phyloP scores from a whole-genome alignment of 2,329 filamentous ascomycete genomes.

The Pseudogymnoascus sp. region DNA sequence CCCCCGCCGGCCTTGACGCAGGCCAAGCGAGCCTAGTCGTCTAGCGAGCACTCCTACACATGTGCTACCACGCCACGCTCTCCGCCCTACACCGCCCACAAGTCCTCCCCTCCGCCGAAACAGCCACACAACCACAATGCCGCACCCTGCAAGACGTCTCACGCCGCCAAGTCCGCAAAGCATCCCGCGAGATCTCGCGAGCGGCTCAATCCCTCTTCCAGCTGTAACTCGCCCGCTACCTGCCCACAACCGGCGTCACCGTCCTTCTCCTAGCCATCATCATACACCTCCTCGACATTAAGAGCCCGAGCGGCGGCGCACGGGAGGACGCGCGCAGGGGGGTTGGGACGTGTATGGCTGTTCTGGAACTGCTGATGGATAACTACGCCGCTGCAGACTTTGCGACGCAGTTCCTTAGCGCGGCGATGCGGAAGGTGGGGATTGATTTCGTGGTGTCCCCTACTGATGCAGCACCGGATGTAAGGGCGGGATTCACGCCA shows the following conservation, averaged over 20 bases:
- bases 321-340: slow-evolving; percentile 69
- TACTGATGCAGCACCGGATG: too few relatives aligned
- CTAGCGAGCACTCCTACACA: slow-evolving; percentile 81
- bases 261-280: slow-evolving; percentile 89
- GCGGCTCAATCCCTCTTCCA: slow-evolving; percentile 73
- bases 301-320: slow-evolving; percentile 66
- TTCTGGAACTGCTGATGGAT: slow-evolving; percentile 80
- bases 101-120: slow-evolving; percentile 69
- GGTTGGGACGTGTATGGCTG: slow-evolving; percentile 87
- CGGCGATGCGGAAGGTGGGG: slow-evolving; percentile 79
- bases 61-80: slow-evolving; percentile 88
- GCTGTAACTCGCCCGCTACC: slow-evolving; percentile 66
- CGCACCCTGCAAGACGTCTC: slow-evolving; percentile 76
- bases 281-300: slow-evolving; percentile 88
- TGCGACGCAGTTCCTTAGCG: slow-evolving; percentile 86
- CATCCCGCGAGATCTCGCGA: slow-evolving; percentile 77
- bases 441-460: too few relatives aligned
- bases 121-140: slow-evolving; percentile 41
- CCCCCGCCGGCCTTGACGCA: slow-evolving; percentile 49
- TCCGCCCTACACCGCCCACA: slow-evolving; percentile 88
- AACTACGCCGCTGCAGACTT: slow-evolving; percentile 91
- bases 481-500: background rate
- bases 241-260: slow-evolving; percentile 86
- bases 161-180: slow-evolving; percentile 72
- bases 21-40: slow-evolving; percentile 56